Percentiles rank a stretch among this genome's conserved stretches.
phyloP scores from a whole-genome alignment of 352 stramenopile genomes.

The Pythium pectinolyticum region DNA sequence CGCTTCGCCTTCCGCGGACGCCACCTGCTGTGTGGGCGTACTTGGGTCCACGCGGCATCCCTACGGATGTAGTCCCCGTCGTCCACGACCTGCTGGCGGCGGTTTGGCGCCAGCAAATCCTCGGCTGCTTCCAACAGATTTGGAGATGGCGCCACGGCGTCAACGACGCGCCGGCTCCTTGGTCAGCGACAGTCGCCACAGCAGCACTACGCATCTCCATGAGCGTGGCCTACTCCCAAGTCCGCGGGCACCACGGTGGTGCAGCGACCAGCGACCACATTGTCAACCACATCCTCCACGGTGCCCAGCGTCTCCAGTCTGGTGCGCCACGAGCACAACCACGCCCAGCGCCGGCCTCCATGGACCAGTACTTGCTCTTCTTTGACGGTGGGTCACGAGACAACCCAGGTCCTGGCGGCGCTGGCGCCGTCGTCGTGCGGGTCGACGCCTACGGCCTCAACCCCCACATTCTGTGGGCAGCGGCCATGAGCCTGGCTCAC shows the following conservation, averaged over 20 bases:
- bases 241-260: neutral
- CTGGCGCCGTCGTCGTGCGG: neutral
- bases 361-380: slow-evolving; percentile 4
- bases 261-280: neutral
- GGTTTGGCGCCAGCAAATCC: neutral
- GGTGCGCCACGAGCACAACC: neutral
- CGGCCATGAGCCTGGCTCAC: neutral
- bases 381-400: slow-evolving; percentile 14
- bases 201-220: neutral
- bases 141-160: neutral
- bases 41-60: neutral
- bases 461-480: neutral
- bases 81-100: neutral
- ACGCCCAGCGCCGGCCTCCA: neutral
- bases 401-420: slow-evolving; percentile 9
- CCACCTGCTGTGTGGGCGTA: neutral
- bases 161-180: neutral
- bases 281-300: neutral
- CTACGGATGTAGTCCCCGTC: neutral
- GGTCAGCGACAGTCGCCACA: neutral
- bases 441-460: neutral
- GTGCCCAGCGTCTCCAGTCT: neutral
- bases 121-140: neutral
- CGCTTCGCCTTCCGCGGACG: neutral
- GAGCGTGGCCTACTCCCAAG: neutral